Percentiles rank a stretch among this genome's conserved stretches.
These are phyloP conservation scores for Oryza coarctata DNA, from an alignment of 176 grass and related monocot species.

Conservation along the genomic window DNA sequence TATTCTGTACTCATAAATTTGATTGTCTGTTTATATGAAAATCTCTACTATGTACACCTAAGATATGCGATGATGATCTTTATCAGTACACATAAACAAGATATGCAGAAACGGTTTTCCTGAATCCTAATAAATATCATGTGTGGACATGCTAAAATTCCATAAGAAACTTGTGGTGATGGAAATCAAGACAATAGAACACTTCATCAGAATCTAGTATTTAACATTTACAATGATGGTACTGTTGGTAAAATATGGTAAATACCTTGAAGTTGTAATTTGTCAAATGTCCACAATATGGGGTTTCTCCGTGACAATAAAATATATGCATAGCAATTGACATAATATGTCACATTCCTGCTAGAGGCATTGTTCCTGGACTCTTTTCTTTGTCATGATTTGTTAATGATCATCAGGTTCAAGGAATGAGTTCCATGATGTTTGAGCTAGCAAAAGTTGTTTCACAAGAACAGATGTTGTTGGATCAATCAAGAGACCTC, in stretches of 20 bases:
- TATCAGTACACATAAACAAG: background rate
- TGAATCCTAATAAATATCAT: background rate
- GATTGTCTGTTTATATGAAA: background rate
- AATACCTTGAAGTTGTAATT: background rate
- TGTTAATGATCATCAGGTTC: conserved; percentile 46
- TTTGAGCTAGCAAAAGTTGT: conserved; percentile 60
- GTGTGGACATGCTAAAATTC: background rate
- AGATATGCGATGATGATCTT: background rate
- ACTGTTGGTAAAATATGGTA: too few relatives aligned
- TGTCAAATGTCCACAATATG: background rate
- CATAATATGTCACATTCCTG: background rate
- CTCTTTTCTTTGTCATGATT: background rate
- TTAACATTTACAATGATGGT: too few relatives aligned
- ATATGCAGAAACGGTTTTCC: background rate
- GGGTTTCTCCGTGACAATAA: background rate
- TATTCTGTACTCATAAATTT: background rate
- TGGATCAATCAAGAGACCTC: conserved; percentile 63
- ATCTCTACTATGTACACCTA: background rate
- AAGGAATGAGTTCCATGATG: conserved; percentile 47
- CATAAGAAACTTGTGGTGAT: too few relatives aligned
- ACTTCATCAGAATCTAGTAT: too few relatives aligned
- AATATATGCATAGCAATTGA: background rate
- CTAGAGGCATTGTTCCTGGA: background rate
- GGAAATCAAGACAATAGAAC: too few relatives aligned
- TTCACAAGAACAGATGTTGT: conserved; percentile 60